A percentile compares a stretch with the other conserved stretches of the same genome.
phyloP scores from a whole-genome alignment of 2,329 filamentous ascomycete species.

The Zymoseptoria brevis region DNA sequence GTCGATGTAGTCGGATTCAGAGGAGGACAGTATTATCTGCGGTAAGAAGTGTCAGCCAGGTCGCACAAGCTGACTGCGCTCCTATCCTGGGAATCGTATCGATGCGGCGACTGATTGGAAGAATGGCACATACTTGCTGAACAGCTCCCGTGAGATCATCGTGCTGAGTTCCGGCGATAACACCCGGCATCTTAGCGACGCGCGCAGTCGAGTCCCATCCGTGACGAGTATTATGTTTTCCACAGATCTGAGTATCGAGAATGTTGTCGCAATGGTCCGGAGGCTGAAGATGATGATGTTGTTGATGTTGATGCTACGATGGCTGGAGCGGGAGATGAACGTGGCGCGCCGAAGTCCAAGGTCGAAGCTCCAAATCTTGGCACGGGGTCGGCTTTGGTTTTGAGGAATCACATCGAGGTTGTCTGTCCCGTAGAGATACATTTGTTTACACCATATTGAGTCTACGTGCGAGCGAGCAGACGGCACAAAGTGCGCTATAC shows the following conservation, averaged over 20 bases:
- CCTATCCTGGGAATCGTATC: background rate
- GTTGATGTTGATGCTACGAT: background rate
- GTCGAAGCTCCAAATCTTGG: background rate
- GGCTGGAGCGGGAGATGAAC: background rate
- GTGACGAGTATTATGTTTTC: background rate
- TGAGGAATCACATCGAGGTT: no score
- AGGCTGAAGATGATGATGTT: background rate
- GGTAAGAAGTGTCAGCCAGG: conserved; percentile 11
- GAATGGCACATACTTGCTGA: conserved; percentile 37
- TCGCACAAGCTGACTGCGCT: background rate
- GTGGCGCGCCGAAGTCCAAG: background rate
- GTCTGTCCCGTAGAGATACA: no score
- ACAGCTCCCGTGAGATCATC: conserved; percentile 43
- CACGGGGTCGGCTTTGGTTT: background rate
- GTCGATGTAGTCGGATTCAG: conserved; percentile 89
- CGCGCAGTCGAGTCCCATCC: background rate
- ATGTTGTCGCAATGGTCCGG: background rate
- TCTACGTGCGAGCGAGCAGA: no score
- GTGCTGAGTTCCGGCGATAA: conserved; percentile 33
- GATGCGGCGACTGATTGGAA: background rate
- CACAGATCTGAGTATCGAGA: background rate
- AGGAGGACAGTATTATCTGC: conserved; percentile 85
- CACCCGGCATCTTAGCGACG: conserved; percentile 26
- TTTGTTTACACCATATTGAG: no score
- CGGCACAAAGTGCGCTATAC: no score